These are phyloP conservation scores for Citrus maxima DNA, from an alignment of 345 rosid genomes.

Conservation along the genomic window DNA sequence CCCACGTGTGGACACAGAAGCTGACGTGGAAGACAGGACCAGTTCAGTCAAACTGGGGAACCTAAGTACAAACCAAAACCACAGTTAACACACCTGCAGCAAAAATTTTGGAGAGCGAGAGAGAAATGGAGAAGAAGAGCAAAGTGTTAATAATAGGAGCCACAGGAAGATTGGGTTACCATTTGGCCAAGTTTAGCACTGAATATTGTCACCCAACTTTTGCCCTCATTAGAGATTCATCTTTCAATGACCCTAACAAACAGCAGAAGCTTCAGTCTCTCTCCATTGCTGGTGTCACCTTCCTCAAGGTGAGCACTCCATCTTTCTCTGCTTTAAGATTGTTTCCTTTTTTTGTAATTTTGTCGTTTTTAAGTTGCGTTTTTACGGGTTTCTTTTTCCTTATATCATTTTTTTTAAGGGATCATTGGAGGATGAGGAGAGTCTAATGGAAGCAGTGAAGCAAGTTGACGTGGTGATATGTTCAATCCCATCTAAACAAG, in stretches of 20 bases:
- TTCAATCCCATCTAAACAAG: conserved; percentile 63
- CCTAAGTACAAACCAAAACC: neutral
- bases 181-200: conserved; percentile 22
- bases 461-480: conserved; percentile 79
- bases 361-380: neutral
- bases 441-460: conserved; percentile 62
- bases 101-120: neutral
- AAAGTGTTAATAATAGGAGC: conserved; percentile 69
- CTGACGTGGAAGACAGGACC: neutral
- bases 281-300: conserved; percentile 45
- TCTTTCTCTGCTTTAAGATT: neutral
- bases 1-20: neutral
- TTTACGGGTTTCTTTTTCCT: neutral
- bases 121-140: conserved; percentile 41
- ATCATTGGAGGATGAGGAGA: conserved; percentile 61
- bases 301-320: conserved; percentile 45
- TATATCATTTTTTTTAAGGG: conserved; percentile 35
- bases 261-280: conserved; percentile 43
- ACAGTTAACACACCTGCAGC: neutral
- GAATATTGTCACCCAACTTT: conserved; percentile 54
- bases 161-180: conserved; percentile 57
- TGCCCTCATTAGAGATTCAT: conserved; percentile 50
- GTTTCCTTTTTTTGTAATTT: neutral
- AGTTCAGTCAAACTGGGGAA: neutral
- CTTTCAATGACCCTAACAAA: conserved; percentile 45